Base-by-base conservation (phyloP, 2,329 filamentous ascomycete genomes). In the Rutstroemia sp. region DNA sequence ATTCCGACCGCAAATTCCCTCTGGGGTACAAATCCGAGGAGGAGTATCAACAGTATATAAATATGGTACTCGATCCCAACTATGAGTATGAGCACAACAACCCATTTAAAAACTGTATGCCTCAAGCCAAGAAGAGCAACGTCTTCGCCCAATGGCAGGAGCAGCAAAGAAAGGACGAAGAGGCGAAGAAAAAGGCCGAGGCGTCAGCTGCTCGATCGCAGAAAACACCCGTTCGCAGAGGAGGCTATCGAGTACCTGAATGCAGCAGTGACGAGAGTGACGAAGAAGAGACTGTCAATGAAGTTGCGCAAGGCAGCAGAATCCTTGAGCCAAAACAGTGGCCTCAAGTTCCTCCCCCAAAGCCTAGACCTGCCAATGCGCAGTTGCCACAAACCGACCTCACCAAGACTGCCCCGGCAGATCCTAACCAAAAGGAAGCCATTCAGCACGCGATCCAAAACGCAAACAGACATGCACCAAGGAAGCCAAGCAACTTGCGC, bases 351-450 rank as follows among this genome's bases (percentile, higher is more conserved):
- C 57, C 57, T 12, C 57, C 55, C 38, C 54, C 54, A 36, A 51
- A 51, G 23, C 57, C 57, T 16, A 51, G 51, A 49, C 57, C 57
- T 27, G 50, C 25, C 5, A 59, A 59, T 23, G 57, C 57, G 19
- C 51, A 54, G 36, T 53, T 59, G 40, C 57, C 57, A 12, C 25
- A 27, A 19, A n/a, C 46, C 2, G 46, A 48, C 17, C 25, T 51
- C n/a, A 36, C 25, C 19, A 51, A 30, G 8, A 40, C 52, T n/a
- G n/a, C 51, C 36, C 25, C 27, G 16, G 44, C 44, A 10, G 50
- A 51, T 16, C 40, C 50, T 19, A 40, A 46, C 36, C 36, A 48
- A 25, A 21, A 38, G 5, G 50, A 51, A n/a, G 47, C 46, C 19
- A 42, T 54, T 42, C 36, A 48, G 16, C 46, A 25, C 14, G 55